Conservation (phyloP, 768 basidiomycete genomes). For the Mycena kentingensis region DNA sequence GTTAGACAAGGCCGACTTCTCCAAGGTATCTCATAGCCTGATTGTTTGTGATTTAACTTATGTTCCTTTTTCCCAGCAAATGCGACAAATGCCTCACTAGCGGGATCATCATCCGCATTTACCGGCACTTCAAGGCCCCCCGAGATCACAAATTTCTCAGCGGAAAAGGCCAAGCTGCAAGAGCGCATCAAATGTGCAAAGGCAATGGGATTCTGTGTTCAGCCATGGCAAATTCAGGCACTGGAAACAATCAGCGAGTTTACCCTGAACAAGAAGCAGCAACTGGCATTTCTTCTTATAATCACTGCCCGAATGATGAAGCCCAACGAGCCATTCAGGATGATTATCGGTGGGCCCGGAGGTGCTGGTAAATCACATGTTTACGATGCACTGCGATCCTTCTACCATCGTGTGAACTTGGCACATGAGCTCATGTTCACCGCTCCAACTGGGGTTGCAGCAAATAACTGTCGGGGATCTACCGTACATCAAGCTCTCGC, state of each 20-base stretch:
- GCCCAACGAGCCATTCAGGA: constrained; percentile 22
- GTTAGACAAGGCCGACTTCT: too few relatives aligned
- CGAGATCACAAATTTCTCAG: too few relatives aligned
- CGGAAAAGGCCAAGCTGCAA: too few relatives aligned
- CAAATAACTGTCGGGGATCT: constrained; percentile 20
- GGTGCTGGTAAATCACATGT: constrained; percentile 27
- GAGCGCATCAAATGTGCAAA: too few relatives aligned
- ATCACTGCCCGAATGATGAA: constrained; percentile 3
- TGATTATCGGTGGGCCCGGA: constrained; percentile 24
- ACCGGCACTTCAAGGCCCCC: too few relatives aligned
- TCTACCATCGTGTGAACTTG: constrained; percentile 2
- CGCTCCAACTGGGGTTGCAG: constrained; percentile 25
- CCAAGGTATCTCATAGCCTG: too few relatives aligned
- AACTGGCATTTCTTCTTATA: constrained; percentile 14
- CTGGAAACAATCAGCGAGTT: constrained; percentile 3
- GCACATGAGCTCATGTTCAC: constrained; percentile 11
- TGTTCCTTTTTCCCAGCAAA: too few relatives aligned
- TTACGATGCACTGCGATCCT: constrained; percentile 19
- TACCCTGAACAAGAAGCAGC: constrained; percentile 22
- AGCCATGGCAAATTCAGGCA: constrained; percentile 9
- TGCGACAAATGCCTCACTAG: too few relatives aligned
- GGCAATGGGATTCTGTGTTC: too few relatives aligned
- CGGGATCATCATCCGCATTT: too few relatives aligned
- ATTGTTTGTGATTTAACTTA: too few relatives aligned
- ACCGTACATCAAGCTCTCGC: constrained; percentile 16